Conservation (phyloP, 768 basidiomycete species). For the Royoungia palumana region DNA sequence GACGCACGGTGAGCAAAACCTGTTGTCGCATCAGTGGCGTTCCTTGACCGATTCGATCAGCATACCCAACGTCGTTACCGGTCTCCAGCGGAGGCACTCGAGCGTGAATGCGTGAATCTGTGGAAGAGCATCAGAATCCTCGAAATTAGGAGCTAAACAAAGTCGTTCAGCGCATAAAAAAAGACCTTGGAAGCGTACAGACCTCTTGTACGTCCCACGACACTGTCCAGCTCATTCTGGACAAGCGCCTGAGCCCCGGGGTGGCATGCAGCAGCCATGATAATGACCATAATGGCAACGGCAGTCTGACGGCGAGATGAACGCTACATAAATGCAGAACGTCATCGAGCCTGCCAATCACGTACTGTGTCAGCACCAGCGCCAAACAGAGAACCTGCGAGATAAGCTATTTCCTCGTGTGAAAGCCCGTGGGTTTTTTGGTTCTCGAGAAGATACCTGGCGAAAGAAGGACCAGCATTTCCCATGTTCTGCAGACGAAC, state of each 20-base stretch:
- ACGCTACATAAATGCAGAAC: conserved; percentile 48
- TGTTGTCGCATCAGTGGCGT: conserved; percentile 2
- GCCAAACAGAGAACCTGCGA: conserved; percentile 63
- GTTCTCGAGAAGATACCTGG: conserved; percentile 54
- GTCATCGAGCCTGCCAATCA: conserved; percentile 34
- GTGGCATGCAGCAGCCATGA: too few species aligned
- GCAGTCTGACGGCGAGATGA: conserved; percentile 37
- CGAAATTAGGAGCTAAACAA: conserved; percentile 38
- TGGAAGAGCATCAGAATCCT: conserved; percentile 27
- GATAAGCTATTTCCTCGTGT: conserved; percentile 57
- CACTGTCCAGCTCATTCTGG: conserved; percentile 52
- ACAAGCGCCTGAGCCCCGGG: conserved; percentile 46
- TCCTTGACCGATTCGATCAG: neutral
- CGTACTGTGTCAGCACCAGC: conserved; percentile 59
- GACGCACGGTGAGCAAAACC: conserved; percentile 66
- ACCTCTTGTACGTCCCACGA: conserved; percentile 46
- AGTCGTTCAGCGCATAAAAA: neutral
- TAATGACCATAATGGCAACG: conserved; percentile 50
- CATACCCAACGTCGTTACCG: conserved; percentile 34
- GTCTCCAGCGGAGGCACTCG: conserved; percentile 43
- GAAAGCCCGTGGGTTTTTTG: conserved; percentile 53
- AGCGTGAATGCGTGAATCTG: conserved; percentile 40
- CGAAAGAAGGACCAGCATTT: conserved; percentile 43
- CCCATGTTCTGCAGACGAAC: conserved; percentile 17
- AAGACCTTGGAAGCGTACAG: neutral